These are phyloP conservation scores for Paracoccidioides lutzii DNA, from an alignment of 2,329 filamentous ascomycete genomes.

Conservation along the genomic window DNA sequence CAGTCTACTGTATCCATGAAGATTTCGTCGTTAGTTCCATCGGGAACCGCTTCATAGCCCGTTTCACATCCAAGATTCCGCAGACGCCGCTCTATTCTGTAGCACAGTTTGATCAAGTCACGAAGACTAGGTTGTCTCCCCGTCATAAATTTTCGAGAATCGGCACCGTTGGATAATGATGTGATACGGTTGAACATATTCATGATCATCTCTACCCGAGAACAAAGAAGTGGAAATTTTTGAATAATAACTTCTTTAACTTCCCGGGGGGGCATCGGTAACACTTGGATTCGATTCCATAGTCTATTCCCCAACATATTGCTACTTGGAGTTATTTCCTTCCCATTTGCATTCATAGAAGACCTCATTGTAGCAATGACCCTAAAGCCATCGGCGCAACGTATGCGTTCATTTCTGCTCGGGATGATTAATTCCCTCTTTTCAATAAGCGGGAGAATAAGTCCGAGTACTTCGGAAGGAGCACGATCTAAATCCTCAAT, in stretches of 20 bases:
- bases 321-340: conserved; percentile 54
- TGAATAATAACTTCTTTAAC: conserved; percentile 59
- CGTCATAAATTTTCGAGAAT: conserved; percentile 27
- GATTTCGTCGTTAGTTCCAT: conserved; percentile 63
- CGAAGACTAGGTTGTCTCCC: conserved; percentile 52
- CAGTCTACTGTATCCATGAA: conserved; percentile 91
- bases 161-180: conserved; percentile 26
- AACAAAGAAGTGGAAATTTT: conserved; percentile 54
- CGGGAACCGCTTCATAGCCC: conserved; percentile 57
- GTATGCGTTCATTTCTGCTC: conserved; percentile 72
- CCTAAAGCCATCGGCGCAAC: conserved; percentile 71
- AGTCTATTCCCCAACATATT: conserved; percentile 70
- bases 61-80: conserved; percentile 45
- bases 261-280: conserved; percentile 54
- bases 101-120: conserved; percentile 87
- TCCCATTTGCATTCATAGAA: conserved; percentile 48
- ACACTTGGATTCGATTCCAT: conserved; percentile 66
- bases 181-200: conserved; percentile 40
- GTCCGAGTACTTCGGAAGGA: conserved; percentile 87
- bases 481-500: conserved; percentile 95
- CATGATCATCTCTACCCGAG: conserved; percentile 43
- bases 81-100: conserved; percentile 57
- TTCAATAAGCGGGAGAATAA: conserved; percentile 83
- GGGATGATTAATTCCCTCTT: conserved; percentile 82
- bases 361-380: conserved; percentile 87